Evolutionary conservation across 2,329 filamentous ascomycete genomes (phyloP).

Genomic region (Clarireedia sp.): DNA sequence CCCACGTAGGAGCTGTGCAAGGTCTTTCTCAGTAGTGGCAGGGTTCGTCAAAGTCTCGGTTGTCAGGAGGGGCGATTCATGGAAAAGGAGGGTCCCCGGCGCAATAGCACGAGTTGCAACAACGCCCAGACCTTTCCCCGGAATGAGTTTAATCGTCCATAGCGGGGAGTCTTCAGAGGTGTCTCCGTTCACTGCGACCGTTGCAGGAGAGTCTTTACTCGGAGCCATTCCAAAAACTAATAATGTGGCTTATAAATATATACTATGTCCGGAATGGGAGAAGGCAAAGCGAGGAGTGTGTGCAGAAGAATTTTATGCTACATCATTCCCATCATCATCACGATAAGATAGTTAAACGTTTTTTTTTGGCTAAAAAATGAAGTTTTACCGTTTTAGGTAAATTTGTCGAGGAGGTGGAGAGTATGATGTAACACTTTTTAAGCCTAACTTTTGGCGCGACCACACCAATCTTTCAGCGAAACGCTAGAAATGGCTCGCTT

Average conservation of each 20-base stretch:
- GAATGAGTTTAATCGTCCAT: constrained; percentile 19
- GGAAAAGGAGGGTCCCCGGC: constrained; percentile 26
- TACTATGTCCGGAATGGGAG: too few relatives aligned
- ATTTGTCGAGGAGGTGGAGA: constrained; percentile 20
- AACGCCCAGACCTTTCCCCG: constrained; percentile 25
- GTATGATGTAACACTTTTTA: background rate
- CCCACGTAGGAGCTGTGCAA: constrained; percentile 16
- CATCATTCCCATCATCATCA: background rate
- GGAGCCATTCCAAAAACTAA: constrained; percentile 9
- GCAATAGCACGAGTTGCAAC: constrained; percentile 20
- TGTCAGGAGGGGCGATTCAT: constrained; percentile 25
- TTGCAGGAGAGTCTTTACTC: constrained; percentile 11
- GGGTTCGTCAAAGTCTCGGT: constrained; percentile 20
- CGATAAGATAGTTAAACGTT: constrained; percentile 7
- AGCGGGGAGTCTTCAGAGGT: constrained; percentile 4
- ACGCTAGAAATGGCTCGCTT: too few relatives aligned
- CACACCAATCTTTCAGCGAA: too few relatives aligned
- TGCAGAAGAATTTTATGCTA: background rate
- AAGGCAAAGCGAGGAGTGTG: too few relatives aligned
- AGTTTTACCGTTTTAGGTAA: constrained; percentile 20
- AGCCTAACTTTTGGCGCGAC: too few relatives aligned
- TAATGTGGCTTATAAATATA: background rate
- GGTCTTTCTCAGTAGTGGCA: constrained; percentile 18
- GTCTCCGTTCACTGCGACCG: background rate
- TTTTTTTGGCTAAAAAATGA: background rate